Conservation (phyloP, 2,329 filamentous ascomycete species). For the Intubia oerlemansii region DNA sequence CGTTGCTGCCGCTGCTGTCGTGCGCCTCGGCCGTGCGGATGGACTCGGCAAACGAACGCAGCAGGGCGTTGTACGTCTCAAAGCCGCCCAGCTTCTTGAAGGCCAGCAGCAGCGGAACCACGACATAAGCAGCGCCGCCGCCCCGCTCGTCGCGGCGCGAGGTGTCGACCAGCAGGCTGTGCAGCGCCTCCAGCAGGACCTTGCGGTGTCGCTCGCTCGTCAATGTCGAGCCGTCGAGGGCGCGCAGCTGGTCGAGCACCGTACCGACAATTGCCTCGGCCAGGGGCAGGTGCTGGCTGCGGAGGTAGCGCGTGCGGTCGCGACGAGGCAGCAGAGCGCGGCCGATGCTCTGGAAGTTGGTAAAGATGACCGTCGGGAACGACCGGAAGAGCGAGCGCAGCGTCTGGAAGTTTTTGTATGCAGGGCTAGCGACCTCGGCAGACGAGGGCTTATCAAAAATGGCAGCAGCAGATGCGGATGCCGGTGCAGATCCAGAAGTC, state of each 20-base stretch:
- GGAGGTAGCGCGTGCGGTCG: constrained; percentile 39
- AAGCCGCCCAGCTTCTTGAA: constrained; percentile 73
- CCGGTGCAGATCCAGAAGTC: background rate
- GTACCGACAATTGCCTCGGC: constrained; percentile 49
- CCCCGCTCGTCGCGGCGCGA: constrained; percentile 25
- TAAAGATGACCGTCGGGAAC: constrained; percentile 58
- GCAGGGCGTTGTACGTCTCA: constrained; percentile 47
- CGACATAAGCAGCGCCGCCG: constrained; percentile 20
- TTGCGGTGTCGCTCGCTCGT: constrained; percentile 66
- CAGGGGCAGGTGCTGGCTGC: constrained; percentile 31
- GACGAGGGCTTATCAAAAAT: constrained; percentile 18
- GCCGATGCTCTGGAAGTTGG: constrained; percentile 69
- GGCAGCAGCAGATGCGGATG: background rate
- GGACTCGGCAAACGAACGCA: constrained; percentile 41
- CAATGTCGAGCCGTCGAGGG: constrained; percentile 22
- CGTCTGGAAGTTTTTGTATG: constrained; percentile 55
- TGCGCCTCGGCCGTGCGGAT: constrained; percentile 16
- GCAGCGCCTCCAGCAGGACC: constrained; percentile 55
- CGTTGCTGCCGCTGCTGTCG: constrained; percentile 9
- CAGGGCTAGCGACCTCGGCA: constrained; percentile 16
- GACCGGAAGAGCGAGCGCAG: constrained; percentile 59
- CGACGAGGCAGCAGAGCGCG: constrained; percentile 61
- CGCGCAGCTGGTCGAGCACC: constrained; percentile 43
- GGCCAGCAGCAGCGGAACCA: constrained; percentile 61
- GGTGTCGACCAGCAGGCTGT: constrained; percentile 58